phyloP scores from a whole-genome alignment of 352 stramenopile species.

The Phytophthora pini region DNA sequence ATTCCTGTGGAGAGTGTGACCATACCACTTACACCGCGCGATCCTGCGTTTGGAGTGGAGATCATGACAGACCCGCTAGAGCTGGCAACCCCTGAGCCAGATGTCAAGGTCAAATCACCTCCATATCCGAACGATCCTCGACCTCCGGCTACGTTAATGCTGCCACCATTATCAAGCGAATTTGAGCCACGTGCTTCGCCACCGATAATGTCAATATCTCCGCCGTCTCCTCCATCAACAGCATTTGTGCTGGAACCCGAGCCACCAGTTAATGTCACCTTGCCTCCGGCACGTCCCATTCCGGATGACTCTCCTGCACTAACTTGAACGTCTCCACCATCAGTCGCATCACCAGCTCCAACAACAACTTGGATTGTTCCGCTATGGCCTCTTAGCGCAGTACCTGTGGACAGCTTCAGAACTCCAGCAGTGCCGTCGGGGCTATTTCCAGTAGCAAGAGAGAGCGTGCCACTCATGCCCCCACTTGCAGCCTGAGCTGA shows the following conservation, averaged over 20 bases:
- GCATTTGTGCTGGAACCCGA: constrained; percentile 74
- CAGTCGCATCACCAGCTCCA: constrained; percentile 60
- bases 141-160: constrained; percentile 81
- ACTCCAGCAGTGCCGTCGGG: constrained; percentile 45
- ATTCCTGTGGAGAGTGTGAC: constrained; percentile 46
- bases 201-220: constrained; percentile 79
- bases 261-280: constrained; percentile 55
- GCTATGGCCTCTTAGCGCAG: constrained; percentile 59
- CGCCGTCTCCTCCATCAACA: constrained; percentile 92
- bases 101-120: constrained; percentile 55
- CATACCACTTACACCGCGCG: constrained; percentile 57
- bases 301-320: constrained; percentile 67
- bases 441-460: constrained; percentile 53
- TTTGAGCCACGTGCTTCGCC: constrained; percentile 90
- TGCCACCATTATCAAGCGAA: constrained; percentile 89
- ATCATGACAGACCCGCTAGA: constrained; percentile 63
- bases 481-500: constrained; percentile 55
- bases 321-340: constrained; percentile 67
- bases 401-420: constrained; percentile 52
- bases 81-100: constrained; percentile 56
- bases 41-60: constrained; percentile 53
- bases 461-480: constrained; percentile 66
- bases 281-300: constrained; percentile 57
- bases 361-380: constrained; percentile 66
- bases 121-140: constrained; percentile 68